Conservation (phyloP, 2,329 filamentous ascomycete genomes). For the Chaetomium olivaceum region DNA sequence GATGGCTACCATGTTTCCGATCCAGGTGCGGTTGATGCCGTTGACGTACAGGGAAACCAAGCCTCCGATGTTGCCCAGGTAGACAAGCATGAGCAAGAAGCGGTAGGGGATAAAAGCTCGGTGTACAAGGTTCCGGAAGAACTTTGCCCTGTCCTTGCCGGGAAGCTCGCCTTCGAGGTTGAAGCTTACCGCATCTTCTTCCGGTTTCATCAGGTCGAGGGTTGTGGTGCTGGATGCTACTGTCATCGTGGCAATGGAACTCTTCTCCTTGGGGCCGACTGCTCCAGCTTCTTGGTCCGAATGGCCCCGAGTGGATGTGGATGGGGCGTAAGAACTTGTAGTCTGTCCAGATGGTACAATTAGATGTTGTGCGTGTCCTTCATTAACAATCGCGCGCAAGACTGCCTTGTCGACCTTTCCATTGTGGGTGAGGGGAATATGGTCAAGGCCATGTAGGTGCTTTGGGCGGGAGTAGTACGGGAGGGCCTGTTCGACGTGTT, state of each 20-base stretch:
- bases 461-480: slow-evolving; percentile 46
- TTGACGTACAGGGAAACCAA: slow-evolving; percentile 27
- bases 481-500: slow-evolving; percentile 57
- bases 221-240: background rate
- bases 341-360: background rate
- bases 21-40: slow-evolving; percentile 25
- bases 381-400: slow-evolving; percentile 40
- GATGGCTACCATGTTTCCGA: slow-evolving; percentile 41
- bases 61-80: slow-evolving; percentile 41
- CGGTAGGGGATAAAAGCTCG: slow-evolving; percentile 36
- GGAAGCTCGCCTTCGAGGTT: background rate
- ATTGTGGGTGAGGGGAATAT: slow-evolving; percentile 53
- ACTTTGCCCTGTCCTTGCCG: background rate
- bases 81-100: slow-evolving; percentile 45
- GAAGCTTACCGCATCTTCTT: background rate
- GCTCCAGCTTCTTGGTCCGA: background rate
- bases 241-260: background rate
- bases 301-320: background rate
- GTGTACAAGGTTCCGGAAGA: slow-evolving; percentile 5
- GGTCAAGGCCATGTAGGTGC: background rate
- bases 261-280: background rate
- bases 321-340: background rate
- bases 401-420: slow-evolving; percentile 58
- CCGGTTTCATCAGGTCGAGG: background rate
- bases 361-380: background rate